Conservation (phyloP, 805 yeast species). For the Cyberlindnera mississippiensis region DNA sequence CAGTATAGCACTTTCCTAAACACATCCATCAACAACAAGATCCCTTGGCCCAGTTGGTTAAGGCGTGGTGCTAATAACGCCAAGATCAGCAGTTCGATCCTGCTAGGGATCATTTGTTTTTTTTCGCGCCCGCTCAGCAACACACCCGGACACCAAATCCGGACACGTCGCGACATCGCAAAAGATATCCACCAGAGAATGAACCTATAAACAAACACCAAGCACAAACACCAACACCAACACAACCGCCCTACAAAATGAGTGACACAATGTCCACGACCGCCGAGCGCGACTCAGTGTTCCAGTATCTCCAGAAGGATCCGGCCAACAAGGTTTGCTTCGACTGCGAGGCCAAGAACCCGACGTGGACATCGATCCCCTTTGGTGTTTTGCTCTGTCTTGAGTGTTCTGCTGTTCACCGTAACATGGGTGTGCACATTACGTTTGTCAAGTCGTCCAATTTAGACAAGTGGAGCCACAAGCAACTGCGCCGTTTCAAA, state of each 20-base stretch:
- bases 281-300: conserved; percentile 23
- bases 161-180: too few species aligned
- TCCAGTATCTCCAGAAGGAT: conserved; percentile 35
- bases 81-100: conserved; percentile 83
- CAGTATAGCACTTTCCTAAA: too few species aligned
- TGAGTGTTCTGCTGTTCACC: conserved; percentile 93
- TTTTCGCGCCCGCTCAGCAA: neutral
- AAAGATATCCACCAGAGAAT: too few species aligned
- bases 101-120: conserved; percentile 64
- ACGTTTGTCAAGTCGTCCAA: conserved; percentile 91
- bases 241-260: too few species aligned
- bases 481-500: conserved; percentile 86
- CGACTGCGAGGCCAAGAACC: conserved; percentile 91
- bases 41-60: conserved; percentile 61
- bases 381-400: conserved; percentile 90
- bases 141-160: neutral
- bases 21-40: too few species aligned
- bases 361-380: conserved; percentile 98
- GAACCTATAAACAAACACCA: too few species aligned
- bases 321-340: conserved; percentile 84
- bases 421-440: conserved; percentile 94
- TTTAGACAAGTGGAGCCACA: conserved; percentile 91
- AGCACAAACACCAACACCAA: too few species aligned
- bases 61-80: conserved; percentile 55
- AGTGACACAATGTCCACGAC: conserved; percentile 21